Evolutionary conservation across 2,329 filamentous ascomycete genomes (phyloP).

Genomic region (Penicillium occitanis): DNA sequence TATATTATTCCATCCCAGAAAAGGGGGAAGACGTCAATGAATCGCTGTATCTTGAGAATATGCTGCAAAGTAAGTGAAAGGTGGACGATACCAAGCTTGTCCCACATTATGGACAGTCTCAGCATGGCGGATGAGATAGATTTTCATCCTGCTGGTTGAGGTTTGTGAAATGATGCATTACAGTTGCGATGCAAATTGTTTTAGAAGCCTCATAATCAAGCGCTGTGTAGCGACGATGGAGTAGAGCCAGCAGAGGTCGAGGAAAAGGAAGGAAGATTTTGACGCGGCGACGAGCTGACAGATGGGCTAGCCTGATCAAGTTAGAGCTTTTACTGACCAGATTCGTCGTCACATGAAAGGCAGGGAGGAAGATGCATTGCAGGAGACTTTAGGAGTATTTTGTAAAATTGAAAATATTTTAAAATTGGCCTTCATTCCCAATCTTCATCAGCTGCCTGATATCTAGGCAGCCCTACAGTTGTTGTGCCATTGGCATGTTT

Average conservation of each 20-base stretch:
- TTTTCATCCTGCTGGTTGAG: slow-evolving; percentile 49
- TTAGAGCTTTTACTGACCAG: background rate
- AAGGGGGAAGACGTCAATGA: slow-evolving; percentile 10
- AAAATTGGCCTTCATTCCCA: background rate
- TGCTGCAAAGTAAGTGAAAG: slow-evolving; percentile 2
- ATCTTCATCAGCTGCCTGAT: background rate
- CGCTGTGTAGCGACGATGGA: background rate
- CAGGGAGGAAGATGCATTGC: background rate
- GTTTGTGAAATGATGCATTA: background rate
- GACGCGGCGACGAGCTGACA: background rate
- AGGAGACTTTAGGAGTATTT: background rate
- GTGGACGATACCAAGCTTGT: slow-evolving; percentile 63
- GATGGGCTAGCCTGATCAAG: background rate
- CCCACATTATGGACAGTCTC: slow-evolving; percentile 90
- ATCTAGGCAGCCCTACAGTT: background rate
- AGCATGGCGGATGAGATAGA: slow-evolving; percentile 81
- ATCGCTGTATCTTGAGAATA: background rate
- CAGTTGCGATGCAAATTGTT: background rate
- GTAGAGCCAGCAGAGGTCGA: background rate
- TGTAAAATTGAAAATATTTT: background rate
- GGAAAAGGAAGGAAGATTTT: background rate
- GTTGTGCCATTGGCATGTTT: background rate
- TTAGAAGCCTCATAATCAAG: background rate
- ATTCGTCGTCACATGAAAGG: background rate
- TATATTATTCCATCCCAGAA: slow-evolving; percentile 33